A percentile compares a stretch with the other conserved stretches of the same genome.
Evolutionary conservation across 2,329 filamentous ascomycete genomes (phyloP).

Genomic region (Scolecobasidium constrictum): DNA sequence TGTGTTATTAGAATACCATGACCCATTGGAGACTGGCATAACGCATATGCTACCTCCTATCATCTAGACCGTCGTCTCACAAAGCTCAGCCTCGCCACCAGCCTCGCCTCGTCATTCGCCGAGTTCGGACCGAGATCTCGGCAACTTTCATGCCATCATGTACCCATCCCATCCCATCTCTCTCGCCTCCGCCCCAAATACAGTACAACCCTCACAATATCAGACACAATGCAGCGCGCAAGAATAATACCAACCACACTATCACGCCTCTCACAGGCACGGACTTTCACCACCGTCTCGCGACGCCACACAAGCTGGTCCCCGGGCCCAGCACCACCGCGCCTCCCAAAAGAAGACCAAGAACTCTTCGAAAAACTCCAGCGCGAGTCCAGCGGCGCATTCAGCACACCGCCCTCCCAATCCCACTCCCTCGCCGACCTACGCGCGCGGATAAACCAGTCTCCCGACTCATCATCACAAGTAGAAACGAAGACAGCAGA

Average conservation of each 20-base stretch:
- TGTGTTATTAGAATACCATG: too few species aligned
- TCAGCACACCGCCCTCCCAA: slow-evolving; percentile 48
- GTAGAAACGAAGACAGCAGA: slow-evolving; percentile 16
- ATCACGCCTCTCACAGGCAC: not conserved
- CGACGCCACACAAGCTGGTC: slow-evolving; percentile 4
- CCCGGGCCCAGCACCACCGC: slow-evolving; percentile 46
- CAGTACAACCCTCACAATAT: too few species aligned
- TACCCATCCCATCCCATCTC: too few species aligned
- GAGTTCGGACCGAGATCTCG: too few species aligned
- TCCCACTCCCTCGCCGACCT: slow-evolving; percentile 23
- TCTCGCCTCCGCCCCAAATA: too few species aligned
- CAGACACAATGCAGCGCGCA: not conserved
- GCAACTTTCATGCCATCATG: too few species aligned
- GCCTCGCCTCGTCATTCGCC: not conserved
- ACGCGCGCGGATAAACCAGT: slow-evolving; percentile 38
- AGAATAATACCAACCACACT: not conserved
- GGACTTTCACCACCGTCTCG: not conserved
- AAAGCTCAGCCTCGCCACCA: not conserved
- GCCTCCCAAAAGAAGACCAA: slow-evolving; percentile 80
- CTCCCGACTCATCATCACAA: slow-evolving; percentile 28
- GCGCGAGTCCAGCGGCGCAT: slow-evolving; percentile 63
- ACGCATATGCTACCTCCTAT: too few species aligned
- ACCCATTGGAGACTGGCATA: too few species aligned
- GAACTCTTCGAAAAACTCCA: slow-evolving; percentile 85
- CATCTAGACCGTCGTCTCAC: too few species aligned